Evolutionary conservation across 2,329 filamentous ascomycete genomes (phyloP), one percentile per base, ranked within the genome.

Genomic region (Hawksworthiomyces lignivorus): DNA sequence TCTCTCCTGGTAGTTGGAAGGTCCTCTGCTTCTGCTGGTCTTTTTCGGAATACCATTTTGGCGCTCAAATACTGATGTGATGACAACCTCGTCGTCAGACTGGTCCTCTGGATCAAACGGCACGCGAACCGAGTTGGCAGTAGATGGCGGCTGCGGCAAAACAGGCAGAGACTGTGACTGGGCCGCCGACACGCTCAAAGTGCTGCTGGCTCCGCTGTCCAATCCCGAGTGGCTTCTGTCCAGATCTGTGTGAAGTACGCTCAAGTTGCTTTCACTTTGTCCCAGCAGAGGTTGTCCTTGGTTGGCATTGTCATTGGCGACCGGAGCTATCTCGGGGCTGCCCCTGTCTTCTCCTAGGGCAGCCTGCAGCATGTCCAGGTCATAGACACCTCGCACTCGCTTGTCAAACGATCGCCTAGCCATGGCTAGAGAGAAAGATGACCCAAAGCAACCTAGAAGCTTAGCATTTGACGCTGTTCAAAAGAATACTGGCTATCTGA

Each of bases 1-100:
- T 34, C 29, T 32, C 18, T 10, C n/a, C 15, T 22, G n/a, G n/a
- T n/a, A n/a, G n/a, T n/a, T n/a, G n/a, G n/a, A n/a, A n/a, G n/a
- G n/a, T n/a, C n/a, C n/a, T n/a, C n/a, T 34, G 14, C 20, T 2
- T 17, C 26, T 30, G 36, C 18, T 30, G 7, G 4, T n/a, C 18
- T 41, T 21, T 20, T 12, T 27, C n/a, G n/a, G n/a, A 21, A 6
- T 20, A 19, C 22, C 24, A 4, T 22, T 32, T 27, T 42, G 26
- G 4, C 39, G 36, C 4, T 41, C 18, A 27, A 44, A 48, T 5
- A 34, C 43, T n/a, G 36, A 33, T 10, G 45, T 41, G 14, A 39
- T 43, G 24, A 50, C n/a, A 10, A 48, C 38, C 30, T 50, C 48
- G 20, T 50, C 48, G 14, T 50, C 48, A 1, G 48, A 50, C 32